Base-by-base conservation (phyloP, 148 eudicot genomes). In the Rhododendron ovatum region DNA sequence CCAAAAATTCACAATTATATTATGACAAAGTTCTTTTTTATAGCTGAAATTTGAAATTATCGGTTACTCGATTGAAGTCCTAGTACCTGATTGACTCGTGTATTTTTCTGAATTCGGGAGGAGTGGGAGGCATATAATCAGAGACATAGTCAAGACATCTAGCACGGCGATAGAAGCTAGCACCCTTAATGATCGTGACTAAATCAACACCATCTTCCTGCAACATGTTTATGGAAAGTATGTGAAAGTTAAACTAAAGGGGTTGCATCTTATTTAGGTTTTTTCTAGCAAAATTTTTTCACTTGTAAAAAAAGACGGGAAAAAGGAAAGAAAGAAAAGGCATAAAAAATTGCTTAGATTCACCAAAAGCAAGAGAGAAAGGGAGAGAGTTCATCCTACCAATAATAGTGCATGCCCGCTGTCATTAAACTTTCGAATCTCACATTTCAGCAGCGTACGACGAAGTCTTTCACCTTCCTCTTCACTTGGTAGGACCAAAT, bases 391-490 rank as follows among this genome's bases (percentile, higher is more conserved):
- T 61, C 50, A 77, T 53, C 91, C 48, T 93, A 96, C 98, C 98
- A 96, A 88, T 88, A 94, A 90, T 59, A 94, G 91, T 87, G 90
- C 91, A 90, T 96, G 98, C 67, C 96, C 93, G 47, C 91, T 91
- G 85, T 92, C 91, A 84, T 81, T 87, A 80, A 93, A 92, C 86
- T 65, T 89, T 57, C 98, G 98, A 76, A 94, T 89, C 86, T 93
- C 92, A 87, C 96, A 94, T n/a, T 91, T 93, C 79, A 91, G 91
- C 51, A 96, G 88, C 76, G 90, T 12, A 47, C 51, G 39, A 57
- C 86, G 85, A 86, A 96, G 96, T 88, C 98, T 92, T 90, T 93
- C 92, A 73, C 94, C 93, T 92, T 96, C 98, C 82, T 96, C 95
- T 86, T 67, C 86, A 86, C 94, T 96, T 55, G 98, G 98, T 73